These are phyloP conservation scores for Xylaria sp. DNA, from an alignment of 2,329 filamentous ascomycete genomes.

Conservation along the genomic window DNA sequence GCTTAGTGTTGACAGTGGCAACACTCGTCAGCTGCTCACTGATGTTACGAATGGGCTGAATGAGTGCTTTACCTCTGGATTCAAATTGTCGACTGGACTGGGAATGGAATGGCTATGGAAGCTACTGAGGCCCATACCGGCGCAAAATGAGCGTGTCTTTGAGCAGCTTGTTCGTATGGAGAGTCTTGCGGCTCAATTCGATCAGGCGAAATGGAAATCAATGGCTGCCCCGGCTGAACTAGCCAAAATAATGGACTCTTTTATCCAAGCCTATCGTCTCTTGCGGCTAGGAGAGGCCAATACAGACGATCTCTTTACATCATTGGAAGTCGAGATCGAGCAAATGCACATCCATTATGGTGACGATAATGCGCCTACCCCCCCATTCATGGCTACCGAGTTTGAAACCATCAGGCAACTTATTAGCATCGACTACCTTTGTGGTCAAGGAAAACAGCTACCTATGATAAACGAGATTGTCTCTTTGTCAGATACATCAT, in stretches of 20 bases:
- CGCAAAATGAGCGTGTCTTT: slow-evolving; percentile 60
- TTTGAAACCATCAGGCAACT: slow-evolving; percentile 70
- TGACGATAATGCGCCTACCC: slow-evolving; percentile 51
- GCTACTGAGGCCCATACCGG: slow-evolving; percentile 71
- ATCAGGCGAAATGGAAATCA: slow-evolving; percentile 69
- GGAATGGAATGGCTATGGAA: slow-evolving; percentile 86
- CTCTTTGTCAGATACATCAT: slow-evolving; percentile 61
- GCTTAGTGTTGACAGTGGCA: slow-evolving; percentile 41
- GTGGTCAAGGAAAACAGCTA: slow-evolving; percentile 42
- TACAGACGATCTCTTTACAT: slow-evolving; percentile 60
- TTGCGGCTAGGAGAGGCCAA: slow-evolving; percentile 59
- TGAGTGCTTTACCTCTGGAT: slow-evolving; percentile 73
- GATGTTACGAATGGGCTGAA: slow-evolving; percentile 58
- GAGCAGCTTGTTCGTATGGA: slow-evolving; percentile 64
- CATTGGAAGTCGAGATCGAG: slow-evolving; percentile 63
- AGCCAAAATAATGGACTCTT: slow-evolving; percentile 63
- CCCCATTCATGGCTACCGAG: slow-evolving; percentile 64
- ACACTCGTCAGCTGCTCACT: slow-evolving; percentile 54
- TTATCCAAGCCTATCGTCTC: slow-evolving; percentile 67
- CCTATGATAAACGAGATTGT: slow-evolving; percentile 53
- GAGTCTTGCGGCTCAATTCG: slow-evolving; percentile 68
- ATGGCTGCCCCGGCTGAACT: slow-evolving; percentile 64
- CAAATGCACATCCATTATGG: slow-evolving; percentile 61
- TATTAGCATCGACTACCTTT: slow-evolving; percentile 55
- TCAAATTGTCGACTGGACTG: slow-evolving; percentile 78